These are phyloP conservation scores for Mycogone perniciosa DNA, from an alignment of 2,329 filamentous ascomycete species.

Conservation along the genomic window DNA sequence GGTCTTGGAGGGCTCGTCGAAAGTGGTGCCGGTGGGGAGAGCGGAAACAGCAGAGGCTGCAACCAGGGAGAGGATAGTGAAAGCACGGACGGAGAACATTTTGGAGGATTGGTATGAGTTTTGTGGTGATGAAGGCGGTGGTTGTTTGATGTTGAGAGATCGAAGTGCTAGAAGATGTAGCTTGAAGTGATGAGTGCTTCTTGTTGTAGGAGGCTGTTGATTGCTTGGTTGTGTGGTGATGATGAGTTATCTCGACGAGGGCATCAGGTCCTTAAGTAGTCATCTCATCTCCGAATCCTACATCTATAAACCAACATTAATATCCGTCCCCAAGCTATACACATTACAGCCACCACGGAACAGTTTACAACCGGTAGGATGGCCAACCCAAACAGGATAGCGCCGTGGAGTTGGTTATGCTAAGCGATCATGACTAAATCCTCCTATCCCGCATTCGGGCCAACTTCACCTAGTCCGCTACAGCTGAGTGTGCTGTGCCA, in stretches of 20 bases:
- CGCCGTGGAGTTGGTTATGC: no score
- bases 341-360: no score
- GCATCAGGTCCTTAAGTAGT: neutral
- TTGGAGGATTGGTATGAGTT: slow-evolving; percentile 1
- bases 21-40: slow-evolving; percentile 4
- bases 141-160: neutral
- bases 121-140: neutral
- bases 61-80: slow-evolving; percentile 7
- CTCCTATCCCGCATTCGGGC: no score
- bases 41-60: slow-evolving; percentile 6
- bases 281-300: neutral
- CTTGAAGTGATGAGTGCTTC: neutral
- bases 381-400: no score
- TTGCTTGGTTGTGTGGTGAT: neutral
- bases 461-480: no score
- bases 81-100: slow-evolving; percentile 7
- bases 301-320: no score
- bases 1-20: neutral
- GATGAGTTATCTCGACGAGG: neutral
- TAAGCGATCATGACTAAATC: no score
- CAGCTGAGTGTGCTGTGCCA: no score
- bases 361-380: no score
- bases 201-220: neutral
- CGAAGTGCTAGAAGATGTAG: neutral
- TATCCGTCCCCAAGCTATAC: no score